Evolutionary conservation across 768 basidiomycete species (phyloP), one percentile per base, ranked within the genome.

Genomic region (Tricholoma furcatifolium): DNA sequence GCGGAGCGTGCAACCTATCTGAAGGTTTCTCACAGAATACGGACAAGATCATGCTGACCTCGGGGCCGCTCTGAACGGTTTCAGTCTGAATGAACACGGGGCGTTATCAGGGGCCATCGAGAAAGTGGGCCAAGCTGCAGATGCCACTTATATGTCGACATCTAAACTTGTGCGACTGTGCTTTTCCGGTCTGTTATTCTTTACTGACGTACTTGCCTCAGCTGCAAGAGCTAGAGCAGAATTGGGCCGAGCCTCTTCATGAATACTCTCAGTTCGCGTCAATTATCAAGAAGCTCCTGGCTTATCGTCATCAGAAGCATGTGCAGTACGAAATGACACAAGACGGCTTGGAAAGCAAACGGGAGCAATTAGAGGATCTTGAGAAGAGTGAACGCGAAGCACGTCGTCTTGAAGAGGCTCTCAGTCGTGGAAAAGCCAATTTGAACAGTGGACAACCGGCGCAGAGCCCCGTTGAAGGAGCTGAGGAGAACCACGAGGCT

Each of bases 321-420:
- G 89, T 94, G 7, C 97, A 99, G 67, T 95, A 88, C 63, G 97
- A 99, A 71, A 90, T 97, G 82, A 96, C 97, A 3, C 91, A 96
- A 68, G 95, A 98, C 65, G 77, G 78, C 21, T 75, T 99, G 11
- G 94, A 94, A 59, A 74, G 75, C 12, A 96, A 93, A 69, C 85
- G 85, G 51, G 91, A 91, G 62, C 79, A 85, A 60, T 74, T 99
- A 48, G 92, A 88, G 48, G 91, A 95, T 41, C 77, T 97, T 18
- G 97, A 98, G 70, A 91, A 87, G 71, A 93, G 88, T 53, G 97
- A 99, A 70, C 76, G 79, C 35, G 97, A 98, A 68, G 93, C 97
- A 6, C 82, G 82, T 51, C 78, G 97, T 50, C 73, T 99, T 43
- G 93, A 95, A 41, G 89, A 88, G 50, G 97, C 97, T 1, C 79